Percentiles rank a stretch among this genome's conserved stretches.
These are phyloP conservation scores for Kwoniella sp. DNA, from an alignment of 768 basidiomycete genomes.

Conservation along the genomic window DNA sequence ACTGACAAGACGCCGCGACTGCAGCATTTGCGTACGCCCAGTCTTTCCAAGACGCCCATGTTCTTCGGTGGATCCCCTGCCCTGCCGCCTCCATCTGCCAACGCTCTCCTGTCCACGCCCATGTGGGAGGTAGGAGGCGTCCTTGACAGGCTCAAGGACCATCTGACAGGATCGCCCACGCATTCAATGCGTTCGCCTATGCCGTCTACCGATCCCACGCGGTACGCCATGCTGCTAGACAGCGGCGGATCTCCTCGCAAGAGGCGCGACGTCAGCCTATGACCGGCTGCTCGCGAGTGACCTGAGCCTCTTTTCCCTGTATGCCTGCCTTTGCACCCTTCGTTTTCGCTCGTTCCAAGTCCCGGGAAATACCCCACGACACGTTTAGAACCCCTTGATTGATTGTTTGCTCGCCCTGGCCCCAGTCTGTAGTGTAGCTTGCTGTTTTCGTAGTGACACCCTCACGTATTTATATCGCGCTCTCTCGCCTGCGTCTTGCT, in stretches of 20 bases:
- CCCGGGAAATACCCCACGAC: too few species aligned
- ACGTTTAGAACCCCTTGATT: background rate
- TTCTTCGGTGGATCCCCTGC: slow-evolving; percentile 22
- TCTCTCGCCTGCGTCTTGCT: too few species aligned
- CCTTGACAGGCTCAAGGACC: slow-evolving; percentile 22
- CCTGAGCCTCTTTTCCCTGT: background rate
- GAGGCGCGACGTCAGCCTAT: slow-evolving; percentile 15
- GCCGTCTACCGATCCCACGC: slow-evolving; percentile 21
- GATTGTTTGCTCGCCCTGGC: too few species aligned
- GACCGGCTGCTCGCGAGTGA: background rate
- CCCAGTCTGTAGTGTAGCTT: background rate
- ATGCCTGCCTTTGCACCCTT: background rate
- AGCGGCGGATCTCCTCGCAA: slow-evolving; percentile 20
- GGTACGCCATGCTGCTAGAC: slow-evolving; percentile 26
- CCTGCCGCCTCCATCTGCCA: slow-evolving; percentile 17
- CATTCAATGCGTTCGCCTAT: slow-evolving; percentile 17
- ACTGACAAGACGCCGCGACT: slow-evolving; percentile 21
- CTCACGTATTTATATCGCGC: too few species aligned
- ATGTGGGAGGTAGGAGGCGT: slow-evolving; percentile 27
- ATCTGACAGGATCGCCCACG: slow-evolving; percentile 19
- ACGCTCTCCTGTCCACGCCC: slow-evolving; percentile 21
- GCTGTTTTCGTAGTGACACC: too few species aligned
- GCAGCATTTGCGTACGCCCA: slow-evolving; percentile 7
- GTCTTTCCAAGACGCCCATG: slow-evolving; percentile 17
- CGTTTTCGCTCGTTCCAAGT: background rate